phyloP scores from a whole-genome alignment of 2,329 filamentous ascomycete genomes.

The Hysterium pulicare region DNA sequence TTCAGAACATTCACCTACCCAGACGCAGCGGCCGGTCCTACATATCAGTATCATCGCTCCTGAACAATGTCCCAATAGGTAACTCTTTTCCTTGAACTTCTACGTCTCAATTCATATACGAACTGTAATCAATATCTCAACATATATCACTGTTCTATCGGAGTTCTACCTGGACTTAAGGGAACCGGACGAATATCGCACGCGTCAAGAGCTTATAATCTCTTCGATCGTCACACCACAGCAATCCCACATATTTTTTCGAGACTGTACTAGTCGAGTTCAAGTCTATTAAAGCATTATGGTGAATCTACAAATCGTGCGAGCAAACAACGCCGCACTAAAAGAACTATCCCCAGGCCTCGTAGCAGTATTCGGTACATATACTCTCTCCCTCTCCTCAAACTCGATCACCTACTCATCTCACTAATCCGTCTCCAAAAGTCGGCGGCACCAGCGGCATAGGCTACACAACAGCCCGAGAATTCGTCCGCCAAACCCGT shows the following conservation, averaged over 20 bases:
- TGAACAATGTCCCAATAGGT: background rate
- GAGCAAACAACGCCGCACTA: slow-evolving; percentile 23
- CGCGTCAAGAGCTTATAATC: background rate
- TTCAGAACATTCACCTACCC: background rate
- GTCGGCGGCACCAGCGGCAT: slow-evolving; percentile 46
- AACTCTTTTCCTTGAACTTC: background rate
- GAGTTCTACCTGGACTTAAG: background rate
- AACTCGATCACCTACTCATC: background rate
- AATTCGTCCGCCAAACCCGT: slow-evolving; percentile 39
- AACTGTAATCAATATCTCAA: background rate
- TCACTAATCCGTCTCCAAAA: slow-evolving; percentile 1
- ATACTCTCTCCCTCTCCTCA: background rate
- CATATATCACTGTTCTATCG: no score
- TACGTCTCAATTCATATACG: background rate
- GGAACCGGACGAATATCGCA: background rate
- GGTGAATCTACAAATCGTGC: slow-evolving; percentile 21
- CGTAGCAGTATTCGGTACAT: slow-evolving; percentile 24
- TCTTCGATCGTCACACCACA: background rate
- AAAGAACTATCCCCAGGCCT: slow-evolving; percentile 21
- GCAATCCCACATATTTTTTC: background rate
- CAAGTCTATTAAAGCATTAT: slow-evolving; percentile 8
- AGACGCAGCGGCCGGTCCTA: background rate
- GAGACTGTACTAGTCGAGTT: background rate
- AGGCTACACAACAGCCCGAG: slow-evolving; percentile 41
- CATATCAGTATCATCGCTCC: background rate